Percentiles rank a stretch among this genome's conserved stretches.
Evolutionary conservation across 2,329 filamentous ascomycete genomes (phyloP).

Genomic region (Alternaria incomplexa): DNA sequence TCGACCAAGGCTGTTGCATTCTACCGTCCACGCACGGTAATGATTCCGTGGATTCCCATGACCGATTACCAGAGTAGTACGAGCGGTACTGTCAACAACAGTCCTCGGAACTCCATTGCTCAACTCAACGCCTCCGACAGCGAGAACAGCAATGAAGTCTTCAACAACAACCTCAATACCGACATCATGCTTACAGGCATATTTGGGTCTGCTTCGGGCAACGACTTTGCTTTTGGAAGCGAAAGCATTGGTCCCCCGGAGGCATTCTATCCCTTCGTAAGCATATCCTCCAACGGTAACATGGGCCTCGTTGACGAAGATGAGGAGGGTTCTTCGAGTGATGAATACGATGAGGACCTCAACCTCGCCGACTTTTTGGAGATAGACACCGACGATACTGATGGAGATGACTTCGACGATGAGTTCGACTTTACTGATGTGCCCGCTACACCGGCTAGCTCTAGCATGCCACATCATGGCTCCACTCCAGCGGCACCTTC

Average conservation of each 20-base stretch:
- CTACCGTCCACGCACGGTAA: constrained; percentile 46
- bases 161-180: constrained; percentile 50
- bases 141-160: constrained; percentile 46
- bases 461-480: constrained; percentile 34
- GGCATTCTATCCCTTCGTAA: constrained; percentile 74
- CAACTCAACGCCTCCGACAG: constrained; percentile 48
- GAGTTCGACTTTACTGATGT: constrained; percentile 43
- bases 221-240: constrained; percentile 57
- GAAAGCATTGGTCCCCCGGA: constrained; percentile 76
- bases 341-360: constrained; percentile 62
- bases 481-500: constrained; percentile 40
- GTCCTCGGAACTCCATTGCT: constrained; percentile 45
- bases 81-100: constrained; percentile 49
- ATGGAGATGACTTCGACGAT: constrained; percentile 40
- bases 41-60: constrained; percentile 36
- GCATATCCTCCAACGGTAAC: constrained; percentile 62
- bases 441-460: constrained; percentile 44
- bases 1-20: constrained; percentile 51
- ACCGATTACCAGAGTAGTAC: constrained; percentile 46
- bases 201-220: constrained; percentile 54
- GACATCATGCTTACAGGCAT: constrained; percentile 82
- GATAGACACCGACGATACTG: constrained; percentile 44
- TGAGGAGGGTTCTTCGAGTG: constrained; percentile 62
- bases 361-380: constrained; percentile 50
- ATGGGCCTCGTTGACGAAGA: constrained; percentile 62